Conservation (phyloP, 2,329 filamentous ascomycete species). For the Fulvia fulva region DNA sequence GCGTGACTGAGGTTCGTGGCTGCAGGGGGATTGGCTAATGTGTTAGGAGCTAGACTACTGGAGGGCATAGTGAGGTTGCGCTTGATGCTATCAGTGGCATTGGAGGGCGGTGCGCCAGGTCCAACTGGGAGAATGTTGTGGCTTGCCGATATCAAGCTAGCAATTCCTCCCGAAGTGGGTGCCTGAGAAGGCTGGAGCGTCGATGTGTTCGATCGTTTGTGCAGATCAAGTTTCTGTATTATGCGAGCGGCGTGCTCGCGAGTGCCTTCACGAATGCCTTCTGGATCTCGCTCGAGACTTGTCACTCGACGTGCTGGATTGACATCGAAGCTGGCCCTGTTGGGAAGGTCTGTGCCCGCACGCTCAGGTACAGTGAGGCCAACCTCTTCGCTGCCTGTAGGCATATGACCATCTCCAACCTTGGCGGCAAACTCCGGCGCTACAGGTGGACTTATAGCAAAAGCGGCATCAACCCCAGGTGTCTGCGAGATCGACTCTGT, state of each 20-base stretch:
- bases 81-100: slow-evolving; percentile 19
- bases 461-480: slow-evolving; percentile 64
- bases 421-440: slow-evolving; percentile 89
- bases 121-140: slow-evolving; percentile 71
- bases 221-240: slow-evolving; percentile 87
- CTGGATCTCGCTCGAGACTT: slow-evolving; percentile 41
- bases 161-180: slow-evolving; percentile 61
- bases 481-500: slow-evolving; percentile 43
- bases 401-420: slow-evolving; percentile 61
- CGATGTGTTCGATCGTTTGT: slow-evolving; percentile 68
- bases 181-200: slow-evolving; percentile 15
- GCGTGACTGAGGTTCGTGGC: slow-evolving; percentile 82
- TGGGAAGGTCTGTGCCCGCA: slow-evolving; percentile 32
- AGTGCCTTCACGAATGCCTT: slow-evolving; percentile 61
- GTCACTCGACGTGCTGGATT: slow-evolving; percentile 45
- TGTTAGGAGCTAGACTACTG: slow-evolving; percentile 73
- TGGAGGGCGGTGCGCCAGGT: slow-evolving; percentile 39
- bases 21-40: slow-evolving; percentile 76
- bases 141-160: slow-evolving; percentile 79
- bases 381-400: slow-evolving; percentile 53
- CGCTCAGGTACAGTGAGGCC: slow-evolving; percentile 62
- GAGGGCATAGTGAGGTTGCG: slow-evolving; percentile 41
- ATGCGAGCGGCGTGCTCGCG: slow-evolving; percentile 81
- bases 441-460: slow-evolving; percentile 83
- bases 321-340: slow-evolving; percentile 71